Evolutionary conservation across 169 alveolate species (phyloP), one percentile per base, ranked within the genome.

Genomic region (Eimeria tenella): DNA sequence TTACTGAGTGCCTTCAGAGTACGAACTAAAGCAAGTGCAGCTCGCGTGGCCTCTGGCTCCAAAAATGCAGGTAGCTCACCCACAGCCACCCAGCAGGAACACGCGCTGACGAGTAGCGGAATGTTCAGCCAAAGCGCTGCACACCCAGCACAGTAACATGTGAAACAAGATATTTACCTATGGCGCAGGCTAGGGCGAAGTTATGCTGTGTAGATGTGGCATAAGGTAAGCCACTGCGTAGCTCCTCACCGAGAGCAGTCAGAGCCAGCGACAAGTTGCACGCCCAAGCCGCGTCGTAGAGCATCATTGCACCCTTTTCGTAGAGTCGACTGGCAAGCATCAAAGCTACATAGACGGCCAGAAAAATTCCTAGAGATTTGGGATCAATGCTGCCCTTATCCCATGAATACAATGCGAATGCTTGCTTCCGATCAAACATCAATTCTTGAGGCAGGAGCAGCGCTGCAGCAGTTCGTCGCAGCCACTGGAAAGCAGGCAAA

Each of bases 111-210:
- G 70, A 77, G 65, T 60, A 77, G 19, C 65, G 87, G 87, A 63
- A 77, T 77, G 87, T 77, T 77, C n/a, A 77, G 87, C 87, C 87
- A 77, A 23, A 77, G 62, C 87, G 87, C 87, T 77, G 87, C 87
- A 25, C 70, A 77, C 8, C 23, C 65, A 77, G n/a, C 65, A 63
- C 87, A 49, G 15, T 1, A 25, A 58, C 68, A 0, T 13, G 19
- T 13, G 19, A 58, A 58, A 1, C 68, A 58, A 58, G 68, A 31
- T 1, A 31, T 31, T 31, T 31, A 31, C 42, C 2, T 31, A 31
- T 0, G 9, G 10, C 15, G 6, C 23, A 31, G 4, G 56, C 58
- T 10, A 23, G 1, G 11, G 58, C 25, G 58, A 3, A 56, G 23
- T 8, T 13, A 4, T 53, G 82, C 25, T 42, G 13, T 10, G 25